A percentile compares a stretch with the other conserved stretches of the same genome.
phyloP scores from a whole-genome alignment of 306 rosid genomes.

The Acacia acuminata region DNA sequence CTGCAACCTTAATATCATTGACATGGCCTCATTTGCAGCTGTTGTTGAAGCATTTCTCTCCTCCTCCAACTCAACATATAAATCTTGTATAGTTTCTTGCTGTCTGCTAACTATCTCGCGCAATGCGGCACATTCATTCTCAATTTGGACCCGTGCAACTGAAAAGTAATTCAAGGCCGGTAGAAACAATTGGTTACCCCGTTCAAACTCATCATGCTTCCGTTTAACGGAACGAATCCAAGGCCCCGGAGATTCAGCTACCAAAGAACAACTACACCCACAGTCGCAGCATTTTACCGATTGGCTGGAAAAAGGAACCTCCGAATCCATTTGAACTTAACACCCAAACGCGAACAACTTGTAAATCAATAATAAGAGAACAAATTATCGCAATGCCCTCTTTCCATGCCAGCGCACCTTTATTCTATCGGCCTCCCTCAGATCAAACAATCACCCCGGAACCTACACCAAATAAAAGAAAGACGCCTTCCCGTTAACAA shows the following conservation, averaged over 20 bases:
- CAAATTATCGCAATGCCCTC: conserved; percentile 31
- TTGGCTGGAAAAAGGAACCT: conserved; percentile 52
- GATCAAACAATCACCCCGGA: conserved; percentile 47
- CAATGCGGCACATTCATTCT: conserved; percentile 74
- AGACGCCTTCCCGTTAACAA: conserved; percentile 14
- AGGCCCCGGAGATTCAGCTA: conserved; percentile 48
- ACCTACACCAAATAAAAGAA: conserved; percentile 30
- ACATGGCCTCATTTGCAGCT: conserved; percentile 98
- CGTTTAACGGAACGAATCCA: conserved; percentile 90
- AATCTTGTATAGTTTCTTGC: conserved; percentile 68
- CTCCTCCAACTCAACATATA: conserved; percentile 85
- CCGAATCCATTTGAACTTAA: conserved; percentile 60
- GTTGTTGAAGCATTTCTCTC: conserved; percentile 94
- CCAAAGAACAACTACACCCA: conserved; percentile 59
- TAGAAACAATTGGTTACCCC: conserved; percentile 41
- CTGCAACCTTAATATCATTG: conserved; percentile 96
- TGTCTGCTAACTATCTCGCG: conserved; percentile 83
- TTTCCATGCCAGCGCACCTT: conserved; percentile 34
- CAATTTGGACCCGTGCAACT: conserved; percentile 65
- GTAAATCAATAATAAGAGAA: conserved; percentile 34
- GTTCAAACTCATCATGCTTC: conserved; percentile 71
- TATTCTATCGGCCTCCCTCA: conserved; percentile 27
- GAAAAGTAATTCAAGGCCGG: conserved; percentile 45
- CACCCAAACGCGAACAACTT: conserved; percentile 47
- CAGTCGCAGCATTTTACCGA: conserved; percentile 67